A percentile compares a stretch with the other conserved stretches of the same genome.
Conservation (phyloP, 2,329 filamentous ascomycete genomes). For the Fusarium sp. region DNA sequence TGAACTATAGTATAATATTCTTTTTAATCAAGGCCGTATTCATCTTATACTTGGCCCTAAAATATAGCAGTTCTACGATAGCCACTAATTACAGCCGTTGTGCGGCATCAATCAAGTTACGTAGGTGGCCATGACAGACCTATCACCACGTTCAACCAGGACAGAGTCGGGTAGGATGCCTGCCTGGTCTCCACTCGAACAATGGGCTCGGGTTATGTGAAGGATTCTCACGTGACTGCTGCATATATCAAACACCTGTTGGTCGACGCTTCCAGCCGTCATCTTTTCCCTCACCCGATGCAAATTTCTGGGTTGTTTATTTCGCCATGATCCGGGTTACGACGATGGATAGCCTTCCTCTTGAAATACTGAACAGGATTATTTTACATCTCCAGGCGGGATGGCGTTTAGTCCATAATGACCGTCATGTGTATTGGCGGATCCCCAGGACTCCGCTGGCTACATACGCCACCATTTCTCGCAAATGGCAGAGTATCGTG, state of each 20-base stretch:
- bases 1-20: too few relatives aligned
- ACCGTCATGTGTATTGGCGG: background rate
- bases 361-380: background rate
- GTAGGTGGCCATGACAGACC: background rate
- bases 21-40: background rate
- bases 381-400: background rate
- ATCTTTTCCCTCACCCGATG: background rate
- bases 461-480: constrained; percentile 1
- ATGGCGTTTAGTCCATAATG: too few relatives aligned
- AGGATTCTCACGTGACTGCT: background rate
- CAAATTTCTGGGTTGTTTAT: background rate
- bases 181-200: background rate
- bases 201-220: background rate
- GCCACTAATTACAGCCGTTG: background rate
- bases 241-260: background rate
- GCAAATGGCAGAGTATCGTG: background rate
- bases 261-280: background rate
- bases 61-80: background rate
- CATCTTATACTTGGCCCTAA: background rate
- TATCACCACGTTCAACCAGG: background rate
- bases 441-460: background rate
- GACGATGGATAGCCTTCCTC: background rate
- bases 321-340: background rate
- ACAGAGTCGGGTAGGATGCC: background rate
- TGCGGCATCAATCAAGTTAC: background rate